These are phyloP conservation scores for Thelonectria blattea DNA, from an alignment of 2,329 filamentous ascomycete genomes.

Conservation along the genomic window DNA sequence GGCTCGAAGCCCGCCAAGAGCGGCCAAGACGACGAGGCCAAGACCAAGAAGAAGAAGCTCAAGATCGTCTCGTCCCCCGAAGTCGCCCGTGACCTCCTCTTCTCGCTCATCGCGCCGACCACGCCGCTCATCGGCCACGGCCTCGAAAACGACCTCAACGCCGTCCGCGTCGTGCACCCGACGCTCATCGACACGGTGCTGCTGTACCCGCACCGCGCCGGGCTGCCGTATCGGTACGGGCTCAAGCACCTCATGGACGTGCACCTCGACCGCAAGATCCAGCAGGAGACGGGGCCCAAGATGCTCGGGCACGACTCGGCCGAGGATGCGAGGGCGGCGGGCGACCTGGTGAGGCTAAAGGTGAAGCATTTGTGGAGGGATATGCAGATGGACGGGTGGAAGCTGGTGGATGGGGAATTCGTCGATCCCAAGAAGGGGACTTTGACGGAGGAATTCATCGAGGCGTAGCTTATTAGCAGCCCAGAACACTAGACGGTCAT, in stretches of 20 bases:
- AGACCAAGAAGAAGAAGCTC: conserved; percentile 53
- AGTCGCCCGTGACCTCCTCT: conserved; percentile 77
- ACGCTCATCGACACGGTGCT: conserved; percentile 85
- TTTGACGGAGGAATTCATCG: conserved; percentile 49
- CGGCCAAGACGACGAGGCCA: conserved; percentile 38
- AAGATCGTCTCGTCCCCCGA: conserved; percentile 78
- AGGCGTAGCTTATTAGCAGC: conserved; percentile 28
- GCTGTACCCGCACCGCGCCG: conserved; percentile 78
- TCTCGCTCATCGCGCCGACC: conserved; percentile 73
- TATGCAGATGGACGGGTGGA: conserved; percentile 73
- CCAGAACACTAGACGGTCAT: not conserved
- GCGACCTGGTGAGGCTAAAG: conserved; percentile 79
- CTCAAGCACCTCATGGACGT: conserved; percentile 76
- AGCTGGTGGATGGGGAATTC: conserved; percentile 56
- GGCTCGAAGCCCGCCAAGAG: conserved; percentile 35
- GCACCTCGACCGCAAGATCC: conserved; percentile 78
- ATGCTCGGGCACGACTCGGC: conserved; percentile 83
- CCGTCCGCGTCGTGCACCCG: conserved; percentile 82
- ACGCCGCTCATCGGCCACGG: conserved; percentile 93
- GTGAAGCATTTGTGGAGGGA: conserved; percentile 73
- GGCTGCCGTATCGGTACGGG: conserved; percentile 77
- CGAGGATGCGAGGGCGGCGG: conserved; percentile 89
- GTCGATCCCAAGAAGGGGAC: conserved; percentile 45
- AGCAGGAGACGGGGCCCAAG: conserved; percentile 64
- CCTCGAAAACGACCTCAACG: conserved; percentile 93